Percentiles rank a stretch among this genome's conserved stretches.
These are phyloP conservation scores for Dactylellina leptospora DNA, from an alignment of 2,329 filamentous ascomycete genomes.

Conservation along the genomic window DNA sequence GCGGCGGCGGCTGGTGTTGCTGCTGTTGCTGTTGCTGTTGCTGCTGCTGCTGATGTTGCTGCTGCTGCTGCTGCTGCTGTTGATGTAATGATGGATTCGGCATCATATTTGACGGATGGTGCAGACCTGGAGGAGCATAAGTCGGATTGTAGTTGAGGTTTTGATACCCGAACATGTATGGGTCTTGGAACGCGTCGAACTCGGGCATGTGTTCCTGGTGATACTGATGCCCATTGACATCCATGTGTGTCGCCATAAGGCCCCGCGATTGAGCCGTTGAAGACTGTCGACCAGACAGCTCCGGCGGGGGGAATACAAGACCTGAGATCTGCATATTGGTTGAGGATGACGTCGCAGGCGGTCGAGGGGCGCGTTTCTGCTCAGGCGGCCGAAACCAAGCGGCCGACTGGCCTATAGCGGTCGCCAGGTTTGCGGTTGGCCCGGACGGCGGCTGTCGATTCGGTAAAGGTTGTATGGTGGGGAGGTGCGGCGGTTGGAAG, in stretches of 20 bases:
- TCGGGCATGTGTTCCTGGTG: constrained; percentile 51
- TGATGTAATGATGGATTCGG: constrained; percentile 53
- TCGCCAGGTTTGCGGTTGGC: constrained; percentile 52
- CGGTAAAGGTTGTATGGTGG: constrained; percentile 53
- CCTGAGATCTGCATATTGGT: constrained; percentile 52
- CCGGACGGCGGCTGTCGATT: constrained; percentile 46
- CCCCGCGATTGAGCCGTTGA: constrained; percentile 47
- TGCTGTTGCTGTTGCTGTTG: constrained; percentile 54
- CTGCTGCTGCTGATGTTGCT: constrained; percentile 54
- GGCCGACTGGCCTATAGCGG: constrained; percentile 53
- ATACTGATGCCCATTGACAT: constrained; percentile 51
- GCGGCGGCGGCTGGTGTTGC: constrained; percentile 51
- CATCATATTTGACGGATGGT: constrained; percentile 52
- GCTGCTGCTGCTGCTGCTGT: constrained; percentile 55
- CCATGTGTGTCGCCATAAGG: constrained; percentile 47
- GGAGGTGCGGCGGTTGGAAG: constrained; percentile 51
- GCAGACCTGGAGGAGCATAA: constrained; percentile 40
- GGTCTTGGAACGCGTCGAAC: constrained; percentile 51
- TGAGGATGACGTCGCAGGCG: constrained; percentile 49
- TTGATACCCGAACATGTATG: constrained; percentile 49
- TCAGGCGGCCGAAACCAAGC: constrained; percentile 52
- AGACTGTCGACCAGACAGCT: constrained; percentile 49
- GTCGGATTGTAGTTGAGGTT: constrained; percentile 44
- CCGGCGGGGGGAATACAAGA: constrained; percentile 44
- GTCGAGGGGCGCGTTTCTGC: constrained; percentile 46